A percentile compares a stretch with the other conserved stretches of the same genome.
Evolutionary conservation across 2,329 filamentous ascomycete species (phyloP).

Genomic region (Byssothecium circinans): DNA sequence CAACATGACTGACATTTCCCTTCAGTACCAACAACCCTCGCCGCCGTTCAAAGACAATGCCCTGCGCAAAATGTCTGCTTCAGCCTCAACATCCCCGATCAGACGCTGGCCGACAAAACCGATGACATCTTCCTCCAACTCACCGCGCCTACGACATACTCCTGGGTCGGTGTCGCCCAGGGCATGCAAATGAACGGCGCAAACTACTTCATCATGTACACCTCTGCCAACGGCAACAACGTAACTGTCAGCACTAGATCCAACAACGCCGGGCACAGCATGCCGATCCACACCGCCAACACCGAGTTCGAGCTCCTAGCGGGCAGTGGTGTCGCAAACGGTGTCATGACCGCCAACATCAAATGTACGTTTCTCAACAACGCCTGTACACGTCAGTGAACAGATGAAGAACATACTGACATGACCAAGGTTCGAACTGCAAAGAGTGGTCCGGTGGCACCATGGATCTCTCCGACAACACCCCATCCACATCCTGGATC

Average conservation of each 20-base stretch:
- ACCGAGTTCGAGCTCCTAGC: conserved; percentile 56
- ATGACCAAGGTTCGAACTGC: conserved; percentile 47
- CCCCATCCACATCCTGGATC: neutral
- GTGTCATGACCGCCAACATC: conserved; percentile 63
- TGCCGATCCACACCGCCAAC: conserved; percentile 52
- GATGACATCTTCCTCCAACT: conserved; percentile 66
- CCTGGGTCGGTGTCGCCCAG: conserved; percentile 63
- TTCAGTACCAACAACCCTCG: neutral
- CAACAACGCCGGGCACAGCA: conserved; percentile 49
- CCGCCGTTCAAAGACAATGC: conserved; percentile 6
- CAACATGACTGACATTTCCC: neutral
- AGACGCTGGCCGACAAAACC: conserved; percentile 51
- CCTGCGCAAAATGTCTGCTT: conserved; percentile 50
- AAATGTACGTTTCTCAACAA: conserved; percentile 26
- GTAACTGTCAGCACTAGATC: conserved; percentile 63
- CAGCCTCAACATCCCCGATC: conserved; percentile 57
- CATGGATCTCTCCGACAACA: conserved; percentile 17
- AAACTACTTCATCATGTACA: conserved; percentile 66
- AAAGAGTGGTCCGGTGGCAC: conserved; percentile 49
- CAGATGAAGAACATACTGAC: too few species aligned
- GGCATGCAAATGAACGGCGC: conserved; percentile 58
- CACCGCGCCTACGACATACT: conserved; percentile 54
- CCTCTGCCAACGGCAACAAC: conserved; percentile 54
- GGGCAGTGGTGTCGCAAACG: conserved; percentile 59
- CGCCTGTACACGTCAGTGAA: too few species aligned